A percentile compares a stretch with the other conserved stretches of the same genome.
phyloP scores from a whole-genome alignment of 257 asterid species.

The Rehmannia glutinosa region DNA sequence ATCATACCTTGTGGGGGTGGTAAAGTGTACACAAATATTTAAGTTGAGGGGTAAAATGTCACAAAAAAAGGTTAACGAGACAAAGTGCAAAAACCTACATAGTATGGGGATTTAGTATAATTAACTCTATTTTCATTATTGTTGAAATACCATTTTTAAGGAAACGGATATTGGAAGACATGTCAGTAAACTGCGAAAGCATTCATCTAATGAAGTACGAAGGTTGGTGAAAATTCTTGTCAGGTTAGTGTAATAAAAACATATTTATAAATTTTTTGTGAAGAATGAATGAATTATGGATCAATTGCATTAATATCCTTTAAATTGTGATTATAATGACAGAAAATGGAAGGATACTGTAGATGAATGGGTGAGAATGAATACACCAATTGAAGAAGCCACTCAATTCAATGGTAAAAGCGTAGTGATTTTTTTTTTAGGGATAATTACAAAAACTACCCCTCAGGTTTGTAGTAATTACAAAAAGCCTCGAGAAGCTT shows the following conservation, averaged over 20 bases:
- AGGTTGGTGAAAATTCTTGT: slow-evolving; percentile 45
- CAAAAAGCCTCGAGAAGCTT: too few species aligned
- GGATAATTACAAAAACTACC: too few species aligned
- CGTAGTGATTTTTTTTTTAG: too few species aligned
- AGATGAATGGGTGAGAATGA: slow-evolving; percentile 55
- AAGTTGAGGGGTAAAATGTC: too few species aligned
- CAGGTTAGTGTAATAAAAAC: slow-evolving; percentile 23
- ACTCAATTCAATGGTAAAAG: slow-evolving; percentile 26
- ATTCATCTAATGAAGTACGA: slow-evolving; percentile 46
- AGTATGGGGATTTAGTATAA: too few species aligned
- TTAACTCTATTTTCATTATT: background rate
- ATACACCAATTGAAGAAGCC: slow-evolving; percentile 24
- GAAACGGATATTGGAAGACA: slow-evolving; percentile 55
- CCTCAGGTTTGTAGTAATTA: too few species aligned
- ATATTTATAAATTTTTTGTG: background rate
- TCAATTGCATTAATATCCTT: background rate
- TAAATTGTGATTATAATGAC: background rate
- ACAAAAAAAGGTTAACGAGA: too few species aligned
- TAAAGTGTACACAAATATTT: too few species aligned
- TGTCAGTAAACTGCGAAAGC: slow-evolving; percentile 41
- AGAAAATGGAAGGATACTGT: slow-evolving; percentile 58
- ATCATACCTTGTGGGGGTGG: too few species aligned
- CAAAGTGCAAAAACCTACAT: too few species aligned
- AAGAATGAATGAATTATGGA: background rate
- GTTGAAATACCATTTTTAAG: slow-evolving; percentile 15